These are phyloP conservation scores for Hygrocybe coccinea DNA, from an alignment of 768 basidiomycete species.

Conservation along the genomic window DNA sequence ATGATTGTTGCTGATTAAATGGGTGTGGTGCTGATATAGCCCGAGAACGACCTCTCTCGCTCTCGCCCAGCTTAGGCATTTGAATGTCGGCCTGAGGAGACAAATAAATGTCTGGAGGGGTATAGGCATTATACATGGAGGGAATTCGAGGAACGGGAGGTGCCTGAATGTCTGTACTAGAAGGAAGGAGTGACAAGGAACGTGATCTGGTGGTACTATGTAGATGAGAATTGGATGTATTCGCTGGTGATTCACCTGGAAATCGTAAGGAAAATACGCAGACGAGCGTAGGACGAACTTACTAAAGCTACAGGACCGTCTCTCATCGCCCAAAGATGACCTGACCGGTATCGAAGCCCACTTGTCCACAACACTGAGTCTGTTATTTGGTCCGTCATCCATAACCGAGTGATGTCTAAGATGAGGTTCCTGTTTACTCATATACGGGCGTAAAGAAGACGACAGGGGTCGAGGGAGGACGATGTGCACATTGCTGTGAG, in stretches of 20 bases:
- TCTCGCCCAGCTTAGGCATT: neutral
- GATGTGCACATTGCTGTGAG: conserved; percentile 58
- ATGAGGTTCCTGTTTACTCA: conserved; percentile 3
- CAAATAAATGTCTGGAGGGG: neutral
- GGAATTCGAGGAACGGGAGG: conserved; percentile 18
- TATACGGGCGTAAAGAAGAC: conserved; percentile 28
- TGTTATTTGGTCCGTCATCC: conserved; percentile 11
- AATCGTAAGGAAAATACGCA: neutral
- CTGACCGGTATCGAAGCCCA: conserved; percentile 27
- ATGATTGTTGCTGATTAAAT: neutral
- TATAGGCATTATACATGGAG: conserved; percentile 9
- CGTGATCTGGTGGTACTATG: neutral
- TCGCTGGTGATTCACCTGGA: neutral
- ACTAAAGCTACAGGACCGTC: neutral
- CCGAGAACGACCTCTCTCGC: neutral
- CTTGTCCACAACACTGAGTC: conserved; percentile 31
- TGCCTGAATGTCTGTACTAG: neutral
- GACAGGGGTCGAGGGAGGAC: conserved; percentile 64
- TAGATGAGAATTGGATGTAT: neutral
- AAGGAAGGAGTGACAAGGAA: conserved; percentile 1
- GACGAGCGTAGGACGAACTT: neutral
- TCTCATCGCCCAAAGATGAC: neutral
- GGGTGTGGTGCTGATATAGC: neutral
- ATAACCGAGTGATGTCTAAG: conserved; percentile 8
- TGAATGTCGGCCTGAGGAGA: neutral